A percentile compares a stretch with the other conserved stretches of the same genome.
These are phyloP conservation scores for Epichloe typhina DNA, from an alignment of 2,329 filamentous ascomycete species.

Conservation along the genomic window DNA sequence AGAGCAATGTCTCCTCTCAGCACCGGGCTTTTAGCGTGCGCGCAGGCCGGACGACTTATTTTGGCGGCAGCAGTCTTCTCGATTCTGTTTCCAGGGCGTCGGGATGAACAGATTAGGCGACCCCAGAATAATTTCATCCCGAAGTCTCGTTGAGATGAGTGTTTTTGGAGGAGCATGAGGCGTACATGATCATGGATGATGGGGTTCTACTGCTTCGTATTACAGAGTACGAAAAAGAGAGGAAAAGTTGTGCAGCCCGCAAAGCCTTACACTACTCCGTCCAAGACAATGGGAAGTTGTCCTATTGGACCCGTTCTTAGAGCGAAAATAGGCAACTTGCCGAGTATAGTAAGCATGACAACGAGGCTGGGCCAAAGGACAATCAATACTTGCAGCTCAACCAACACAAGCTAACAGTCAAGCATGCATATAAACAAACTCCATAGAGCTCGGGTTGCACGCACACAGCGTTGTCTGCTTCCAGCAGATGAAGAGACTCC, in stretches of 20 bases:
- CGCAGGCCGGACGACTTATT: neutral
- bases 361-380: neutral
- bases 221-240: no score
- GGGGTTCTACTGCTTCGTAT: no score
- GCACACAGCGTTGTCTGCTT: neutral
- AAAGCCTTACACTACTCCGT: neutral
- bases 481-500: neutral
- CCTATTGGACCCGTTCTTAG: neutral
- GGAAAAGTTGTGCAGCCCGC: no score
- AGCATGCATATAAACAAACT: neutral
- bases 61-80: neutral
- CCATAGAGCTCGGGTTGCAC: neutral
- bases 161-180: no score
- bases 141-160: no score
- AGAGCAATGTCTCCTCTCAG: neutral
- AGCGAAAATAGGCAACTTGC: neutral
- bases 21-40: neutral
- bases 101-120: no score
- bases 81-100: no score
- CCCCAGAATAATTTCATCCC: no score
- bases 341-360: neutral
- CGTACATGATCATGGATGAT: neutral
- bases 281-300: neutral
- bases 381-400: neutral
- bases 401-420: neutral